phyloP scores from a whole-genome alignment of 2,329 filamentous ascomycete species.

The Cladosporium oxysporum region DNA sequence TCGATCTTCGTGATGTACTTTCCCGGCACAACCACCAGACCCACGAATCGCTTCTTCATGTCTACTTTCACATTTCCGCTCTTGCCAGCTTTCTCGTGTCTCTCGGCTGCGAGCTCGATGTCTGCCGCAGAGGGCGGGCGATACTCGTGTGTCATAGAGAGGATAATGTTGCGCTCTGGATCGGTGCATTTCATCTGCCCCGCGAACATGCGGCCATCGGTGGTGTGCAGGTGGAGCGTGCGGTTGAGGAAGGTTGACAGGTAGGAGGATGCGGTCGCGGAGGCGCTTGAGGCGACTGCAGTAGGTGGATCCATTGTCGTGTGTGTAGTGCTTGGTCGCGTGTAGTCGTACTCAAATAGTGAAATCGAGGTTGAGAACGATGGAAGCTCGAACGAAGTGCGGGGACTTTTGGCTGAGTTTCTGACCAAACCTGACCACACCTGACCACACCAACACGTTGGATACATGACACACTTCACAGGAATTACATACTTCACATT shows the following conservation, averaged over 20 bases:
- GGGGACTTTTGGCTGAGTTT: neutral
- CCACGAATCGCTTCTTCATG: constrained; percentile 84
- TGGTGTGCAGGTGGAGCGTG: constrained; percentile 75
- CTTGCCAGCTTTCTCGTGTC: constrained; percentile 33
- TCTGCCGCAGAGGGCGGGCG: constrained; percentile 62
- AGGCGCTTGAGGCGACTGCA: neutral
- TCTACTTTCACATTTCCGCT: constrained; percentile 58
- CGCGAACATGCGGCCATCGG: constrained; percentile 83
- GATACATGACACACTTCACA: neutral
- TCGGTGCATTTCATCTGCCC: constrained; percentile 95
- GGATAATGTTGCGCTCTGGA: constrained; percentile 78
- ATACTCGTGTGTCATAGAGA: constrained; percentile 86
- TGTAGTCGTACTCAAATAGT: neutral
- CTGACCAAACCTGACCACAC: no score
- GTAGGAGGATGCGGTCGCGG: constrained; percentile 25
- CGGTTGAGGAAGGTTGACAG: constrained; percentile 50
- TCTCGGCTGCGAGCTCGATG: constrained; percentile 41
- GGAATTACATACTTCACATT: neutral
- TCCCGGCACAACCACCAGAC: constrained; percentile 86
- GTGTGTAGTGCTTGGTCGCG: neutral
- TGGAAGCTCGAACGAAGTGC: neutral
- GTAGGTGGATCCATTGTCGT: neutral
- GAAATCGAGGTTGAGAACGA: neutral
- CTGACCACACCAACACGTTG: no score
- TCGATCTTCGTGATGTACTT: constrained; percentile 85